phyloP scores from a whole-genome alignment of 345 rosid genomes.

The Rhodomyrtus tomentosa region DNA sequence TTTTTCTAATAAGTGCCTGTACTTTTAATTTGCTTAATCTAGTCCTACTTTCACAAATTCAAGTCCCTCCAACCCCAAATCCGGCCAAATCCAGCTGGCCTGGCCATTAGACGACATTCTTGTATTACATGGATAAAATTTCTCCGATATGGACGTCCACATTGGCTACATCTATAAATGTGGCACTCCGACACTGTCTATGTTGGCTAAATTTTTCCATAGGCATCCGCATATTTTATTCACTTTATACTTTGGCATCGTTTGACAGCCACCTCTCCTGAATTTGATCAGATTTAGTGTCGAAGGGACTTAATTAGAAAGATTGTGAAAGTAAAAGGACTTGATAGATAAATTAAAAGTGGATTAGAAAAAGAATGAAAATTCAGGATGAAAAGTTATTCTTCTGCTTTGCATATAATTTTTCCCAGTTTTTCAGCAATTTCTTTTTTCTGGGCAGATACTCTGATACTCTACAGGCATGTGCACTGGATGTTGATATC shows the following conservation, averaged over 20 bases:
- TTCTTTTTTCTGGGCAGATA: constrained; percentile 32
- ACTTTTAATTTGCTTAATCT: background rate
- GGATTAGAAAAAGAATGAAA: background rate
- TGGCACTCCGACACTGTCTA: background rate
- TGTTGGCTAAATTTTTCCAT: background rate
- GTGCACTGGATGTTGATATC: constrained; percentile 74
- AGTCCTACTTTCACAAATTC: background rate
- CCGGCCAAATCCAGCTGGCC: background rate
- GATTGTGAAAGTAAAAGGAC: background rate
- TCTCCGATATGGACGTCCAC: background rate
- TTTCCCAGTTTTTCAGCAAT: background rate
- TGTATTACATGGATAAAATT: background rate
- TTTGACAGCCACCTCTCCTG: background rate
- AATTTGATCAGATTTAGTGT: background rate
- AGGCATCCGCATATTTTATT: background rate
- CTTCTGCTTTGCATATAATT: background rate
- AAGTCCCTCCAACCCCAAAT: background rate
- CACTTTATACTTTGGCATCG: background rate
- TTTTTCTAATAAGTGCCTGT: background rate
- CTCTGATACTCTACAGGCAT: constrained; percentile 45
- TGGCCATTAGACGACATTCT: background rate
- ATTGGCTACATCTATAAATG: background rate
- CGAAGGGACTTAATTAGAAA: background rate
- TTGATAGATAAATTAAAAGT: background rate
- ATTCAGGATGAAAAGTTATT: background rate